phyloP scores from a whole-genome alignment of 2,329 filamentous ascomycete genomes.

The Fusarium sp. region DNA sequence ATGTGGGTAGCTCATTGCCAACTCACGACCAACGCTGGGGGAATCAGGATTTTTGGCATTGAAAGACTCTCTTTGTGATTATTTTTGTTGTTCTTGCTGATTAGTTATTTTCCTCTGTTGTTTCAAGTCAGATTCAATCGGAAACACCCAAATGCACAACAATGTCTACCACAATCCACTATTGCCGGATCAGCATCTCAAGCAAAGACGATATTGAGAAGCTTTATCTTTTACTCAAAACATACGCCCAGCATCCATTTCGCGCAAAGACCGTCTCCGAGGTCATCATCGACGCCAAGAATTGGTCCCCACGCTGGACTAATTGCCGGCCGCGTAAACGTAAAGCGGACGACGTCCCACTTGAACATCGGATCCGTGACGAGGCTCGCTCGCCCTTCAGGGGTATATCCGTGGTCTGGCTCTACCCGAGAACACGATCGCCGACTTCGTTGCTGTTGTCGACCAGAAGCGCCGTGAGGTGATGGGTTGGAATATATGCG shows the following conservation, averaged over 20 bases:
- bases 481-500: neutral
- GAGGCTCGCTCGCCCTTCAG: neutral
- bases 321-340: neutral
- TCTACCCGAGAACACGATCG: accelerated
- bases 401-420: neutral
- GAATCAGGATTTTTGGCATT: neutral
- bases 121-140: no score
- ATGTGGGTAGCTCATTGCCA: accelerated
- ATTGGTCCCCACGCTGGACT: neutral
- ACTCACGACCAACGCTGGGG: neutral
- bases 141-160: neutral
- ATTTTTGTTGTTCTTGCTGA: no score
- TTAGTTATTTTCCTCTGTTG: no score
- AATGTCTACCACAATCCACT: neutral
- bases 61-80: no score
- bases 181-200: neutral
- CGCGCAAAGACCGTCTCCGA: neutral
- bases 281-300: neutral
- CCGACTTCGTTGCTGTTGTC: neutral
- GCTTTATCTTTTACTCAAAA: neutral
- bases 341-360: neutral
- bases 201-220: neutral
- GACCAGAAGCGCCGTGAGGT: neutral
- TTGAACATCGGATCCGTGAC: neutral
- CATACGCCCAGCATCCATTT: neutral